Percentiles rank a stretch among this genome's conserved stretches.
phyloP scores from a whole-genome alignment of 1,284 basidiomycete species.

The Puccinia coronata region DNA sequence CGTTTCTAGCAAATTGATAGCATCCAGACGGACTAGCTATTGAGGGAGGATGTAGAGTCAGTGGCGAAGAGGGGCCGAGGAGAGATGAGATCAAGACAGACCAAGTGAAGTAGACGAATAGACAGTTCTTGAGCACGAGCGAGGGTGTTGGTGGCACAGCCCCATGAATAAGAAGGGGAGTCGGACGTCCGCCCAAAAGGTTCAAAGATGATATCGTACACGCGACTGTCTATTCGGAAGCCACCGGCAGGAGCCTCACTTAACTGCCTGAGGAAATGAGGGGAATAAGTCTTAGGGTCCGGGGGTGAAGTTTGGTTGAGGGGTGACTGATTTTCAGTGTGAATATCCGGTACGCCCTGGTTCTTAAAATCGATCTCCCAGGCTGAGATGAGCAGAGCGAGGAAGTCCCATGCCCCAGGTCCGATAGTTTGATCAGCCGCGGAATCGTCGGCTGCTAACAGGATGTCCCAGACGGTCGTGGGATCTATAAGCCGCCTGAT shows the following conservation, averaged over 20 bases:
- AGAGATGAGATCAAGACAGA: neutral
- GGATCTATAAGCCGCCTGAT: neutral
- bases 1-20: slow-evolving; percentile 2
- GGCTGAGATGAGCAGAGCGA: slow-evolving; percentile 14
- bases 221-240: slow-evolving; percentile 13
- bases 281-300: neutral
- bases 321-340: neutral
- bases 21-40: slow-evolving; percentile 28
- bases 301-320: neutral
- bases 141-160: slow-evolving; percentile 14
- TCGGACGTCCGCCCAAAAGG: slow-evolving; percentile 14
- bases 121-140: slow-evolving; percentile 18
- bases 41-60: neutral
- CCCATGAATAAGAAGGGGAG: slow-evolving; percentile 28
- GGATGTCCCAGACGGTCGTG: slow-evolving; percentile 16
- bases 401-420: slow-evolving; percentile 40
- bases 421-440: neutral
- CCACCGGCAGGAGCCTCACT: neutral
- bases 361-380: slow-evolving; percentile 44
- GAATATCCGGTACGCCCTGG: neutral
- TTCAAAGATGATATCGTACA: slow-evolving; percentile 37
- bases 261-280: slow-evolving; percentile 37
- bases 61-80: neutral
- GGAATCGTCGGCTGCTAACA: neutral
- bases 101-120: slow-evolving; percentile 34